These are phyloP conservation scores for Penicillium sp. DNA, from an alignment of 2,329 filamentous ascomycete species.

Conservation along the genomic window DNA sequence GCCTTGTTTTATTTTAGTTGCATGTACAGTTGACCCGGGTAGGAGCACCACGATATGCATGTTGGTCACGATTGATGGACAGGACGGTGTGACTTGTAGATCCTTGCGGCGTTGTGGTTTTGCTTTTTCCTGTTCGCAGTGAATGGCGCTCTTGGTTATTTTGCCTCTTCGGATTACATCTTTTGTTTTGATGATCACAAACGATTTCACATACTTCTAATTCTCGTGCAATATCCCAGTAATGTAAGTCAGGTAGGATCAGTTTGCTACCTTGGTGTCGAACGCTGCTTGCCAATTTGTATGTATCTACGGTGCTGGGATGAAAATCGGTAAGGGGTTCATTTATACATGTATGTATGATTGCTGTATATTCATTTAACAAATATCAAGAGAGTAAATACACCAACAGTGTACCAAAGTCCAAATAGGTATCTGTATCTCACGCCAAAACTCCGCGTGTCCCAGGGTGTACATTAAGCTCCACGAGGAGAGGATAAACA, in stretches of 20 bases:
- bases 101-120: slow-evolving; percentile 18
- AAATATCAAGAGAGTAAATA: slow-evolving; percentile 8
- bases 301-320: background rate
- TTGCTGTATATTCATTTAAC: slow-evolving; percentile 5
- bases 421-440: slow-evolving; percentile 23
- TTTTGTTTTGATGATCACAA: slow-evolving; percentile 1
- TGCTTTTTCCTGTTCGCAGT: slow-evolving; percentile 15
- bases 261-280: background rate
- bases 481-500: slow-evolving; percentile 10
- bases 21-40: slow-evolving; percentile 17
- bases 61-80: slow-evolving; percentile 21
- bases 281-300: background rate
- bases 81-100: slow-evolving; percentile 13
- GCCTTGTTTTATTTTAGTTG: background rate
- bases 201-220: background rate
- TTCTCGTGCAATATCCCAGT: background rate
- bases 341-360: background rate
- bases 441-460: slow-evolving; percentile 9
- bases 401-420: slow-evolving; percentile 5
- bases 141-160: slow-evolving; percentile 12
- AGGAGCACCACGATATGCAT: slow-evolving; percentile 10
- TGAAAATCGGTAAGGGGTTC: background rate
- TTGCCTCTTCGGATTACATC: background rate
- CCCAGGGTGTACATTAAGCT: slow-evolving; percentile 12
- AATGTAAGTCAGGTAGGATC: background rate